Evolutionary conservation across 2,329 filamentous ascomycete genomes (phyloP), one percentile per base, ranked within the genome.

Genomic region (Albifimbria verrucaria): DNA sequence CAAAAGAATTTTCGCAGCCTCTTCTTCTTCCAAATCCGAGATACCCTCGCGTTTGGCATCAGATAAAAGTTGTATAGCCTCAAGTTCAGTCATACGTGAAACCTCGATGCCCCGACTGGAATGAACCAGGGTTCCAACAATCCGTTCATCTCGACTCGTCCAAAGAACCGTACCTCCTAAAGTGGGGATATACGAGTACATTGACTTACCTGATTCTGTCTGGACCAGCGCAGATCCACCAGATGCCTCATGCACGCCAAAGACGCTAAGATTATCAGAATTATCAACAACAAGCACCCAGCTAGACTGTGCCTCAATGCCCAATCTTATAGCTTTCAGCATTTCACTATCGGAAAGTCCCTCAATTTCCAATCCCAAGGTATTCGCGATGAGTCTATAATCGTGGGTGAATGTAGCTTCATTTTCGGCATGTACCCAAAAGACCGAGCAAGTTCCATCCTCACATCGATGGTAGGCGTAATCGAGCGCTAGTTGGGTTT

Each of bases 401-500:
- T 65, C 65, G 11, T 64, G 57, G 1, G 54, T 43, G 48, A 73
- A 69, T 3, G 63, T 70, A 15, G 60, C 59, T 25, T 63, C 54
- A 45, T 52, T 66, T 48, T 69, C 62, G 10, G 69, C 70, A 52
- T 70, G 66, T 1, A 73, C 65, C 70, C 67, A 73, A 51, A 73
- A 71, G 1, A 74, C 59, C 0, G 65, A 68, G 48, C 65, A 66
- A 5, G 50, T n/a, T 1, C 52, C 44, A 9, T 61, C 57, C 4
- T 55, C 12, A 15, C 54, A 52, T 50, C 59, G 58, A 7, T 48
- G 48, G 51, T 70, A 68, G 2, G 67, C 68, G 52, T 67, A 73
- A 7, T 71, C 62, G 6, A 72, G 57, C 2, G 69, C 69, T 17
- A 73, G 59, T 48, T 72, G 69, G 0, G 70, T 72, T 62, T 74